phyloP scores from a whole-genome alignment of 106 monocot species.

The Dioscorea zingiberensis region DNA sequence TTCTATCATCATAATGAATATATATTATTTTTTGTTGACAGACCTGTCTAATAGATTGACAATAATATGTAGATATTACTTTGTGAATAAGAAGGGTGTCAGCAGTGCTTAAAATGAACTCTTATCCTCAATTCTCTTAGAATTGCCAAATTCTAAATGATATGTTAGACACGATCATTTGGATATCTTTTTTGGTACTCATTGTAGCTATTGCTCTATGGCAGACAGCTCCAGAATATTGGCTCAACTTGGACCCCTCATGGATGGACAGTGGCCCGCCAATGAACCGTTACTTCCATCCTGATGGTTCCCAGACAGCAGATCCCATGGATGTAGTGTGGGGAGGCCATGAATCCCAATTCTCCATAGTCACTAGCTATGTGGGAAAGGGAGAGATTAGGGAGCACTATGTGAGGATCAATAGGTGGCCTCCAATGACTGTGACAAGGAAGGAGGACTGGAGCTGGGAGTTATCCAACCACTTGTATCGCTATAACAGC shows the following conservation, averaged over 20 bases:
- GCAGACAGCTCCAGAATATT: conserved; percentile 62
- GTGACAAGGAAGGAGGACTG: conserved; percentile 63
- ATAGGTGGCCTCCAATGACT: conserved; percentile 51
- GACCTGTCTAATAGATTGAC: not conserved
- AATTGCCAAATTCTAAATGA: not conserved
- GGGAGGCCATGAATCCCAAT: conserved; percentile 76
- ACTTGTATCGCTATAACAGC: conserved; percentile 49
- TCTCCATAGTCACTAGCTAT: conserved; percentile 60
- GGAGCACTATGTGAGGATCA: conserved; percentile 70
- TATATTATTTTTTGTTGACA: not conserved
- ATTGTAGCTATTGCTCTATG: not conserved
- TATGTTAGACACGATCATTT: not conserved
- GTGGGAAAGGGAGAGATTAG: conserved; percentile 46
- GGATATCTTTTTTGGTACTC: not conserved
- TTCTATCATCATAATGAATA: not conserved
- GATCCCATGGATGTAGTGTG: conserved; percentile 54
- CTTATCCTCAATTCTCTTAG: no score
- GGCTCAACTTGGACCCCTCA: conserved; percentile 69
- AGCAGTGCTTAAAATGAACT: no score
- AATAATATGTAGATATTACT: not conserved
- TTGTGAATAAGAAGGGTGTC: not conserved
- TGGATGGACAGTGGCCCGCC: conserved; percentile 57
- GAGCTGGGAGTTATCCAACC: conserved; percentile 68
- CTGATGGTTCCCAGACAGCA: conserved; percentile 59
- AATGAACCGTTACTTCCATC: conserved; percentile 69